A percentile compares a stretch with the other conserved stretches of the same genome.
Evolutionary conservation across 2,329 filamentous ascomycete genomes (phyloP).

Genomic region (Aspergillus sp.): DNA sequence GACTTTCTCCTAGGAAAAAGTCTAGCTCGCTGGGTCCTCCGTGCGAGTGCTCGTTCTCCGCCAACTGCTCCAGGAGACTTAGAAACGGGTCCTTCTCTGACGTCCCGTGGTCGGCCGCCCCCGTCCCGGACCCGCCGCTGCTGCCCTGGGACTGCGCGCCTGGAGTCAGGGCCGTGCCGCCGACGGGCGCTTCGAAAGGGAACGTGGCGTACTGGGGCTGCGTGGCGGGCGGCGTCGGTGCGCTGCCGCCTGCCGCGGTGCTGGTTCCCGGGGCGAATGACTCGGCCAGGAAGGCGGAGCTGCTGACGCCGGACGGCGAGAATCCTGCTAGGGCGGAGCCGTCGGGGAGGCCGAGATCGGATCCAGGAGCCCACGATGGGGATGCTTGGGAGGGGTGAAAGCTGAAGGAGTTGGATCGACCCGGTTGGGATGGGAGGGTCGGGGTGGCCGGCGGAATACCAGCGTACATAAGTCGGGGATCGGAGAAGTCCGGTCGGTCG

Average conservation of each 20-base stretch:
- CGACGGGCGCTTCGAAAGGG: conserved; percentile 32
- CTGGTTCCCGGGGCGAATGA: conserved; percentile 2
- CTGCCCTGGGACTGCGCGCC: conserved; percentile 46
- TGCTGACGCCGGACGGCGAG: conserved; percentile 38
- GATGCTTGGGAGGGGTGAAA: conserved; percentile 24
- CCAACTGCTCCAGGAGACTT: conserved; percentile 74
- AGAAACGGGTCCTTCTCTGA: conserved; percentile 81
- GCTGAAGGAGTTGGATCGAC: conserved; percentile 21
- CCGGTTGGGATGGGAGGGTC: conserved; percentile 16
- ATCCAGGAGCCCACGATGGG: conserved; percentile 7
- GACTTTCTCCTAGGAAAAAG: conserved; percentile 62
- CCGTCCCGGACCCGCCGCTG: conserved; percentile 29
- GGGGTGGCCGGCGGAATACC: conserved; percentile 7
- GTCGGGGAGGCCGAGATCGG: conserved; percentile 9
- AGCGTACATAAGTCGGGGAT: conserved; percentile 17
- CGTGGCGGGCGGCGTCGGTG: conserved; percentile 28
- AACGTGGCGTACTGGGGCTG: conserved; percentile 40
- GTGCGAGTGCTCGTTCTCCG: conserved; percentile 70
- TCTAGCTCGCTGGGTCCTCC: conserved; percentile 74
- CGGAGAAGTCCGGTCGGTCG: conserved; percentile 17
- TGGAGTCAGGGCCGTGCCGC: conserved; percentile 29
- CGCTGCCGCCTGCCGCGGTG: conserved; percentile 9
- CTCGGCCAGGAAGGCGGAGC: conserved; percentile 33
- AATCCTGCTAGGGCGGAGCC: conserved; percentile 31
- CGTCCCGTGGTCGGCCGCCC: conserved; percentile 44